Evolutionary conservation across 192 early-diverging fungal genomes (phyloP), one percentile per base, ranked within the genome.

Genomic region (Podila epigama): DNA sequence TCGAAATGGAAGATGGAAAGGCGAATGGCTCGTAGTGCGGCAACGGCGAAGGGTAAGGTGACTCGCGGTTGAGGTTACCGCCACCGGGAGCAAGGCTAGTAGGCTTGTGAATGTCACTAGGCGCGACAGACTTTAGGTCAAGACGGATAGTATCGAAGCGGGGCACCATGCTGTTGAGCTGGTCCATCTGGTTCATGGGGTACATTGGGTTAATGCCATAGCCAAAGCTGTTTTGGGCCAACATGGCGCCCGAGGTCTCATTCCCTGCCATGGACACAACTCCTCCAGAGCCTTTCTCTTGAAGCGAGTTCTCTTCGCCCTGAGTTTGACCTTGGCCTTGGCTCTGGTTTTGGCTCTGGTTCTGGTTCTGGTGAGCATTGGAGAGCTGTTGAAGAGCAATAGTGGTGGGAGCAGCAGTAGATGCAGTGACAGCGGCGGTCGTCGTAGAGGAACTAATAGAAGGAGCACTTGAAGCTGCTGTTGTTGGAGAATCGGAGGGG

Each of bases 41-140:
- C 51, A 65, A 55, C 5, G 63, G 63, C 8, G 63, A 55, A 9
- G 63, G 52, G n/a, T 65, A 51, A 7, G 63, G 52, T 6, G 63
- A 65, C 12, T 55, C 63, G 9, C 63, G 37, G 7, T 65, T 52
- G 13, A 51, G 62, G 12, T 52, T 52, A 22, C 34, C 50, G 2
- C 51, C 39, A 5, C 13, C 58, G 44, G 58, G 28, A 8, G 60
- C 16, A 62, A 20, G 60, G 15, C 1, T 29, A 37, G 16, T 42
- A 7, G 15, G 33, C 42, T 58, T 66, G 42, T 66, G 64, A 20
- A 66, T 69, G 29, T 69, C 67, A 11, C 42, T 48, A 1, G 64
- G 64, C 5, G 64, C 64, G 25, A 66, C 54, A 9, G 64, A 66
- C 41, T 66, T 66, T n/a, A 66, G 55, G 27, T 66, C 55, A 15